These are phyloP conservation scores for Aurinia saxatilis DNA, from an alignment of 345 rosid species.

Conservation along the genomic window DNA sequence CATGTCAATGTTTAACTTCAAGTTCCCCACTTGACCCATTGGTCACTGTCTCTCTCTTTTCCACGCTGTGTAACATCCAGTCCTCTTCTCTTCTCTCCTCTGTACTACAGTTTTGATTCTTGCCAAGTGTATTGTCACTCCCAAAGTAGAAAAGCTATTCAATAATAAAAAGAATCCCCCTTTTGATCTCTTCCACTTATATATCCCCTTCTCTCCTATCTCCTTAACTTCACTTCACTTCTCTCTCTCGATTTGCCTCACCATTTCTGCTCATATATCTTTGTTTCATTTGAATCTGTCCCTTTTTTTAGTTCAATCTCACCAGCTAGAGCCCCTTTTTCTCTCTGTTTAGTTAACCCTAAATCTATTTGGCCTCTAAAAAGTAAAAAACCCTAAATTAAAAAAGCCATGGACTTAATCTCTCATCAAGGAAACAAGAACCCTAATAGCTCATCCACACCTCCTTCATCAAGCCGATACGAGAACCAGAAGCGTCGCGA, in stretches of 20 bases:
- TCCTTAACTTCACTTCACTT: constrained; percentile 19
- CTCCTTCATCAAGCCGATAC: constrained; percentile 37
- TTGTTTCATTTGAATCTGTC: constrained; percentile 17
- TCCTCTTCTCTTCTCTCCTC: too few species aligned
- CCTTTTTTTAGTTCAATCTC: constrained; percentile 16
- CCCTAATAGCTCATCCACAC: constrained; percentile 16
- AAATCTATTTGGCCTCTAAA: too few species aligned
- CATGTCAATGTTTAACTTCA: constrained; percentile 29
- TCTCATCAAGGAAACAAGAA: constrained; percentile 26
- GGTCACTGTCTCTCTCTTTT: constrained; percentile 30
- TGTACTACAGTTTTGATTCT: constrained; percentile 12
- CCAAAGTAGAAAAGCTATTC: constrained; percentile 29
- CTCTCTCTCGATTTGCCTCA: constrained; percentile 25
- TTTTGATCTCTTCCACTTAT: constrained; percentile 29
- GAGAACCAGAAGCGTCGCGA: constrained; percentile 37
- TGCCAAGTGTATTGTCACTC: constrained; percentile 17
- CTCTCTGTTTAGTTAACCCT: constrained; percentile 21
- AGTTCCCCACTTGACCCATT: constrained; percentile 37
- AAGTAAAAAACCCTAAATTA: constrained; percentile 4
- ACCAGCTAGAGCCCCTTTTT: constrained; percentile 9
- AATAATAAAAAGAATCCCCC: constrained; percentile 4
- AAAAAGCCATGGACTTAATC: constrained; percentile 36
- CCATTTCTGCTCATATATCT: constrained; percentile 20
- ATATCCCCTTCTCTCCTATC: not conserved
- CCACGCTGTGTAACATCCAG: constrained; percentile 43